Percentiles rank a stretch among this genome's conserved stretches.
These are phyloP conservation scores for Coemansia sp. DNA, from an alignment of 192 early-diverging fungal species.

Conservation along the genomic window DNA sequence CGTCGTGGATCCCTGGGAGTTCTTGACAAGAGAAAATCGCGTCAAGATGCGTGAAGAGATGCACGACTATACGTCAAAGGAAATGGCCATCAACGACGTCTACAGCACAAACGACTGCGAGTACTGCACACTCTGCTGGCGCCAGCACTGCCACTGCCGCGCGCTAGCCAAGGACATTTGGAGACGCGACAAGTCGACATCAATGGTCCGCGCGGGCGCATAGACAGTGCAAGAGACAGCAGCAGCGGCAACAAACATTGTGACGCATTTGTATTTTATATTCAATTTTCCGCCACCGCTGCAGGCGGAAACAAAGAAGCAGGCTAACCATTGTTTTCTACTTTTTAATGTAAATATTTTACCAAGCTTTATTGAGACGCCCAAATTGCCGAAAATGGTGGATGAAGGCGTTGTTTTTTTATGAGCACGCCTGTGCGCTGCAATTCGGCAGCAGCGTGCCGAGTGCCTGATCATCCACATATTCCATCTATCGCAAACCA, in stretches of 20 bases:
- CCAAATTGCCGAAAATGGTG: too few relatives aligned
- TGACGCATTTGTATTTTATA: neutral
- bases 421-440: neutral
- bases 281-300: too few relatives aligned
- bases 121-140: slow-evolving; percentile 54
- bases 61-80: slow-evolving; percentile 40
- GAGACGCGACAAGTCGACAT: slow-evolving; percentile 43
- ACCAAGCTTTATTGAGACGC: too few relatives aligned
- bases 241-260: neutral
- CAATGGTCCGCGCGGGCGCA: slow-evolving; percentile 47
- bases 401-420: neutral
- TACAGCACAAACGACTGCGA: slow-evolving; percentile 44
- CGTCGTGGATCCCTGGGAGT: slow-evolving; percentile 49
- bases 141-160: slow-evolving; percentile 49
- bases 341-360: too few relatives aligned
- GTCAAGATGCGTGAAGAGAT: slow-evolving; percentile 47
- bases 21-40: slow-evolving; percentile 37
- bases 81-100: slow-evolving; percentile 49
- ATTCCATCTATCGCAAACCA: slow-evolving; percentile 10
- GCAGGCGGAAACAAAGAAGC: too few relatives aligned
- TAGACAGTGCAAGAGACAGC: slow-evolving; percentile 2
- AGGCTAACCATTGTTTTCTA: too few relatives aligned
- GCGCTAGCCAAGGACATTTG: slow-evolving; percentile 50
- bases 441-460: too few relatives aligned
- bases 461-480: neutral